Evolutionary conservation across 129 eudicot genomes (phyloP), one percentile per base, ranked within the genome.

Genomic region (Dittrichia graveolens): DNA sequence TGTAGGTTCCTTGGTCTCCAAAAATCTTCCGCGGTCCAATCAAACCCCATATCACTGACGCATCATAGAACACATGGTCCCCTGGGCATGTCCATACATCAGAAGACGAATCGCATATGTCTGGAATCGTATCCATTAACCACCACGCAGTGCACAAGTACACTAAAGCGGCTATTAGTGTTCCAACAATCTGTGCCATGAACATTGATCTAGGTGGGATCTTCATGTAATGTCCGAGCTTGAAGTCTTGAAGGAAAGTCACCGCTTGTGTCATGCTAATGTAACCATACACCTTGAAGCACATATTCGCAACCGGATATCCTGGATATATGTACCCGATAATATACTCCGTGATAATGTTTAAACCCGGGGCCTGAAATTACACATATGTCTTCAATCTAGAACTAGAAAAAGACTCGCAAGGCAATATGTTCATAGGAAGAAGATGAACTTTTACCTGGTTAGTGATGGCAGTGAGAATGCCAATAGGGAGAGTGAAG

Each of bases 291-390:
- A 94, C 99, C 80, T 94, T 94, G 75, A 94, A 94, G 89, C 96
- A 94, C 99, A 94, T 94, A 53, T 94, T 94, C 18, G 99, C 99
- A 8, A 94, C 99, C 0, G 99, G 99, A 60, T 94, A 94, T 65
- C 99, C 99, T 0, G 99, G 99, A 64, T 94, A 94, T 19, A 94
- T 90, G 79, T 94, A 94, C 37, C 99, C 97, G 38, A 94, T 94
- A 52, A 94, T 90, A 39, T 94, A 94, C 78, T 94, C 99, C 0
- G 99, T 94, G 78, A 94, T 90, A 65, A 94, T 79, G 82, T 94
- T 94, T 67, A 94, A 77, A 6, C 99, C 99, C 6, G 99, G 99
- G 34, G 96, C 56, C 97, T 94, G 83, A 16, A 61, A 78, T 74
- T 12, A 0, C 43, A 7, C 38, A 56, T 37, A 9, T 7, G 6